phyloP scores from a whole-genome alignment of 1,284 basidiomycete species.

The Trichosporon coremiiforme region DNA sequence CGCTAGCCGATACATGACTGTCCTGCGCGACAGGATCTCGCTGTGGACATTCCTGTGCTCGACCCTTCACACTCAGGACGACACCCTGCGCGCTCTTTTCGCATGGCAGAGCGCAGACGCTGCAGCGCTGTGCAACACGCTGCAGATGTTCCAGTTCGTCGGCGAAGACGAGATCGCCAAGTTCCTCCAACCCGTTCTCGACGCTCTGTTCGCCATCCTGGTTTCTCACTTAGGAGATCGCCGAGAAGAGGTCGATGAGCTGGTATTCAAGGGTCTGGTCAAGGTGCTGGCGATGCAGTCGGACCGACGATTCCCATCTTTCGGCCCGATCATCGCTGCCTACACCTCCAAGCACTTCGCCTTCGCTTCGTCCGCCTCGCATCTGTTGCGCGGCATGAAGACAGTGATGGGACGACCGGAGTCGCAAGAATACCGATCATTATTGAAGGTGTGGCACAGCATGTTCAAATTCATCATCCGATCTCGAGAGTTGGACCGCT shows the following conservation, averaged over 20 bases:
- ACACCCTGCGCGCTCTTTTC: constrained; percentile 77
- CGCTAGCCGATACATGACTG: constrained; percentile 67
- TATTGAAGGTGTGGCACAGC: constrained; percentile 93
- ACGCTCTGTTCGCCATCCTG: constrained; percentile 88
- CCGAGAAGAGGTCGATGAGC: constrained; percentile 73
- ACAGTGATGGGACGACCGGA: constrained; percentile 74
- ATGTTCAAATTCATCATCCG: constrained; percentile 91
- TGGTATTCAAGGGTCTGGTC: constrained; percentile 88
- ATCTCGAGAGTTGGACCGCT: constrained; percentile 82
- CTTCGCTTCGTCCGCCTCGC: constrained; percentile 73
- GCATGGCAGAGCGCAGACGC: constrained; percentile 75
- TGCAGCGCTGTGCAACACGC: constrained; percentile 69
- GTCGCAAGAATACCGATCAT: constrained; percentile 75
- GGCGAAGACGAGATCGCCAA: constrained; percentile 92
- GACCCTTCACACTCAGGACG: constrained; percentile 88
- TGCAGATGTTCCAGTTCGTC: constrained; percentile 88
- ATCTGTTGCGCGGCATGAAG: constrained; percentile 84
- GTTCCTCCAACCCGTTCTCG: constrained; percentile 88
- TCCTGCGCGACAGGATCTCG: constrained; percentile 74
- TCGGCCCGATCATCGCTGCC: constrained; percentile 86
- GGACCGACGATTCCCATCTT: constrained; percentile 94
- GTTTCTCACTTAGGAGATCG: constrained; percentile 70
- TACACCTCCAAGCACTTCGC: constrained; percentile 91
- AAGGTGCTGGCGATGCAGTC: constrained; percentile 86
- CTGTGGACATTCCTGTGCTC: constrained; percentile 90